phyloP scores from a whole-genome alignment of 495 filamentous ascomycete species.

The Penicillium goetzii region DNA sequence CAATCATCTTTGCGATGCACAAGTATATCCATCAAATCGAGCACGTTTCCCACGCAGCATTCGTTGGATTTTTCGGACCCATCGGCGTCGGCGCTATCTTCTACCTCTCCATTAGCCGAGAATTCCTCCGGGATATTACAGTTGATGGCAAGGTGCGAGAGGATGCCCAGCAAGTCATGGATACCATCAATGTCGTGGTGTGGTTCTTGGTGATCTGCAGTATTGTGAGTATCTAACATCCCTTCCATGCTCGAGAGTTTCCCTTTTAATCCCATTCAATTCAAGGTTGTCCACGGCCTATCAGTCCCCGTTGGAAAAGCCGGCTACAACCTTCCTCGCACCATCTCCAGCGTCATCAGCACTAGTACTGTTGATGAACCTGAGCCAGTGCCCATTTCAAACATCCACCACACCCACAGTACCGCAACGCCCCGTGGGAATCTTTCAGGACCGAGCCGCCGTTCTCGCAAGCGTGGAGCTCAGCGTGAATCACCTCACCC shows the following conservation, averaged over 20 bases:
- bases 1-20: slow-evolving; percentile 73
- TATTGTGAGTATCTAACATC: slow-evolving; percentile 64
- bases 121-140: slow-evolving; percentile 61
- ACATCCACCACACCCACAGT: slow-evolving; percentile 39
- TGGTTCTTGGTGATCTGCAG: slow-evolving; percentile 89
- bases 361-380: slow-evolving; percentile 38
- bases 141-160: slow-evolving; percentile 62
- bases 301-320: slow-evolving; percentile 84
- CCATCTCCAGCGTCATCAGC: slow-evolving; percentile 65
- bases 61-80: slow-evolving; percentile 92
- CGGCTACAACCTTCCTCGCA: slow-evolving; percentile 77
- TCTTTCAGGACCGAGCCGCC: slow-evolving; percentile 20
- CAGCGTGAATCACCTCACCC: slow-evolving; percentile 38
- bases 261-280: not conserved
- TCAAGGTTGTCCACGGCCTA: slow-evolving; percentile 80
- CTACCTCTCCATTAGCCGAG: slow-evolving; percentile 78
- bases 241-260: not conserved
- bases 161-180: slow-evolving; percentile 66
- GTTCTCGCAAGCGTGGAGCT: slow-evolving; percentile 33
- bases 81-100: slow-evolving; percentile 94
- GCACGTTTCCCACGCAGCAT: slow-evolving; percentile 70
- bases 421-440: slow-evolving; percentile 37
- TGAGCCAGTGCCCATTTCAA: slow-evolving; percentile 38
- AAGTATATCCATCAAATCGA: slow-evolving; percentile 81
- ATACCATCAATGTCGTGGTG: slow-evolving; percentile 70